These are phyloP conservation scores for Tirmania nivea DNA, from an alignment of 495 filamentous ascomycete species.

Conservation along the genomic window DNA sequence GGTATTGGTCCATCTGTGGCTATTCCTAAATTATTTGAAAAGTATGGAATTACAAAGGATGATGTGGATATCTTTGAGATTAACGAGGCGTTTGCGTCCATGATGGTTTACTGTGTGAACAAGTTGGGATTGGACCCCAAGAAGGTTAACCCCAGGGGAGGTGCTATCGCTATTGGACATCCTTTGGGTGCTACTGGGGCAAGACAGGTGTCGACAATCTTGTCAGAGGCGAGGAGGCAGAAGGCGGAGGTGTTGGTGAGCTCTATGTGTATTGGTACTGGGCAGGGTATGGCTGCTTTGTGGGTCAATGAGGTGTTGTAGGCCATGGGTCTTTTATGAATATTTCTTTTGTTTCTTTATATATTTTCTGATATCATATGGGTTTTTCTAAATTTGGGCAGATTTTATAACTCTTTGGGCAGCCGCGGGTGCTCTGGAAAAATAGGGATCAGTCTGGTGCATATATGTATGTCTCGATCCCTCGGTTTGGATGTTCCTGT, in stretches of 20 bases:
- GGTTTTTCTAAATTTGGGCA: no score
- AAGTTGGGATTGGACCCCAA: constrained; percentile 50
- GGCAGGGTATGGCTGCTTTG: constrained; percentile 50
- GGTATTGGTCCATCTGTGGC: constrained; percentile 86
- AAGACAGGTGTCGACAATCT: constrained; percentile 61
- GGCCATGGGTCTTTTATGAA: background rate
- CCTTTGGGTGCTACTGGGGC: constrained; percentile 64
- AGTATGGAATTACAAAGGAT: constrained; percentile 54
- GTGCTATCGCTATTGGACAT: constrained; percentile 61
- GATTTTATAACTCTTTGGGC: no score
- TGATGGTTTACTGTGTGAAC: constrained; percentile 83
- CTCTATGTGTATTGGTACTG: constrained; percentile 63
- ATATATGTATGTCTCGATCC: no score
- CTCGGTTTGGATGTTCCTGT: no score
- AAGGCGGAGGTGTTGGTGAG: constrained; percentile 70
- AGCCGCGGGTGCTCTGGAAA: no score
- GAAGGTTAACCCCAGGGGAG: constrained; percentile 79
- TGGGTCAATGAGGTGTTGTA: constrained; percentile 1
- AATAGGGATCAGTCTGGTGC: no score
- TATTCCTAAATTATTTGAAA: constrained; percentile 75
- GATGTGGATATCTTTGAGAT: constrained; percentile 84
- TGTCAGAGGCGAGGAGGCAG: constrained; percentile 54
- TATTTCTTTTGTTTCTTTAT: no score
- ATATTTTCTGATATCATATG: no score
- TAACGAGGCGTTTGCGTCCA: constrained; percentile 94